Base-by-base conservation (phyloP, 192 early-diverging fungal species). In the Backusella circina region DNA sequence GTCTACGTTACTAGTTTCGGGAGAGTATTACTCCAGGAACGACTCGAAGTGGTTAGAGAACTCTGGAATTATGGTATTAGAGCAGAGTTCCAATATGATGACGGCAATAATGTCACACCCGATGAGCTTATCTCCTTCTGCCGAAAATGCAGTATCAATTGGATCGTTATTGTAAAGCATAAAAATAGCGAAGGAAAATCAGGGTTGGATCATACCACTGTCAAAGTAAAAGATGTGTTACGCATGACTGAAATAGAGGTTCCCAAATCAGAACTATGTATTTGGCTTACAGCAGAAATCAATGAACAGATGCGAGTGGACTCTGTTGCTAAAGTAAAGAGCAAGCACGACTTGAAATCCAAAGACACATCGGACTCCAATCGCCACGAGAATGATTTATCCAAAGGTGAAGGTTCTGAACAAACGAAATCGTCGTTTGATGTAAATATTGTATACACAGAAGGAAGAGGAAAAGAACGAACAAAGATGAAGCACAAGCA, bases 1-100 rank as follows among this genome's bases (percentile, higher is more conserved):
- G 87, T 94, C 0, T 90, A 89, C 66, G 90, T 98, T 10, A 93
- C 94, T 3, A 94, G 95, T 35, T 95, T 96, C 82, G 95, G 94
- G 28, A 89, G 88, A 41, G 81, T 84, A 10, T 76, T 92, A 50
- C 75, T 95, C 7, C 87, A 89, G 41, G 93, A 96, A 76, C 87
- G 94, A 3, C 84, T 98, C 33, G 85, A 91, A 18, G 71, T 98
- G 74, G 90, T 92, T 28, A 84, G 86, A 32, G 95, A 96, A 28
- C 82, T 94, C 16, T 96, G 96, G 95, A 80, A 79, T 1, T 87
- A 89, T 47, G 89, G 89, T 4, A 88, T 98, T 73, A 87, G 89
- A 70, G 91, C 94, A 0, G 96, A 97, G 39, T 89, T 97, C 47
- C 83, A 92, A 75, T 91, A 95, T 39, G 87, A 94, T 72, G 93